Base-by-base conservation (phyloP, 768 basidiomycete species). In the Boletus barrowsii region DNA sequence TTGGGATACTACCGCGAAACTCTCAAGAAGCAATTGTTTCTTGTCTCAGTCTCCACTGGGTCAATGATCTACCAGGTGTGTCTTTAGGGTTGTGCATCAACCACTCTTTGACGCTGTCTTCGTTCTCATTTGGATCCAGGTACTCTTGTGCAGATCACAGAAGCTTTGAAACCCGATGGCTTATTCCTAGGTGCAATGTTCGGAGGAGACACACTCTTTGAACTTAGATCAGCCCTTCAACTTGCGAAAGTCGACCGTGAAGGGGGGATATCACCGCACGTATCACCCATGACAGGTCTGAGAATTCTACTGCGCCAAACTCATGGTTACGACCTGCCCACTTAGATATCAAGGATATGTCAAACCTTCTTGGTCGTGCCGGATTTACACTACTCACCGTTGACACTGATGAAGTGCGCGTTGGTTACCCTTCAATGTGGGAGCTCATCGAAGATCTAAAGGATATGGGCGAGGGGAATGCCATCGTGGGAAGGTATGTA, bases 271-370 rank as follows among this genome's bases (percentile, higher is more conserved):
- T 94, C 94, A n/a, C 94, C 95, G 7, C 89, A 93, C 53, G 73
- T 99, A 35, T 98, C 96, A 1, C 97, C 97, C 1, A 98, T 99
- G 97, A 94, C 95, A 56, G 90, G 95, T 93, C 53, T 30, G 79
- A 61, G 39, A 49, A 2, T 49, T 51, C 42, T 37, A 11, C 47
- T 40, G 36, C 39, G 5, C 53, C 43, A 9, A 20, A 40, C 45
- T 40, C 42, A 10, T 29, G 20, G 11, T 61, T 45, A 42, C 54
- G 36, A 62, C 43, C 20, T 45, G 44, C 43, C 30, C 43, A 29
- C 44, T 39, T 56, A 97, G 96, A 97, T 65, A 93, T 91, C 1
- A 84, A 89, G 54, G 94, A 97, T 65, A 82, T 98, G 50, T 94
- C 97, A 7, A 94, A 93, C 57, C 84, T 99, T 30, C 81, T 99